Evolutionary conservation across 345 rosid genomes (phyloP).

Genomic region (Clarkia xantiana): DNA sequence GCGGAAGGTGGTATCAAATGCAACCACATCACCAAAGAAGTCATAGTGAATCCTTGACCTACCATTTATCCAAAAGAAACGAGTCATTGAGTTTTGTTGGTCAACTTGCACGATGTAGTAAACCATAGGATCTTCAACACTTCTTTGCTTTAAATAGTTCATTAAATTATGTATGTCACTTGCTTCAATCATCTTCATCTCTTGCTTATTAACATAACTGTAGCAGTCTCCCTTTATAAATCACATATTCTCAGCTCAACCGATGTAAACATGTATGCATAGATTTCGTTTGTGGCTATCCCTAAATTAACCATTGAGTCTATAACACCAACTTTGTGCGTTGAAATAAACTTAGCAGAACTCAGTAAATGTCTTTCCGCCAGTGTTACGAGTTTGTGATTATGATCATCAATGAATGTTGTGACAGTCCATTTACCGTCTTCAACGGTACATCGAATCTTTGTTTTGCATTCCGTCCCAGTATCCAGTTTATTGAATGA

Average conservation of each 20-base stretch:
- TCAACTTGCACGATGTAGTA: neutral
- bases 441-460: neutral
- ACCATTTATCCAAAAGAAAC: neutral
- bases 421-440: neutral
- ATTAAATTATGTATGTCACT: neutral
- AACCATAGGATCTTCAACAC: neutral
- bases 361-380: neutral
- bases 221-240: neutral
- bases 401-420: neutral
- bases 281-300: neutral
- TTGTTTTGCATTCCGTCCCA: neutral
- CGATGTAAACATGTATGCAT: neutral
- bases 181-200: no score
- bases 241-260: neutral
- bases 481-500: neutral
- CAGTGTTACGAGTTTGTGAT: neutral
- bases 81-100: neutral
- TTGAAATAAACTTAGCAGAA: neutral
- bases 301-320: neutral
- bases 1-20: neutral
- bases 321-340: neutral
- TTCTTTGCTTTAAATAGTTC: neutral
- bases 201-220: conserved; percentile 2
- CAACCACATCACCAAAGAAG: neutral
- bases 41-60: neutral